Evolutionary conservation across 2,329 filamentous ascomycete species (phyloP), one percentile per base, ranked within the genome.

Genomic region (Coniochaeta hoffmannii): DNA sequence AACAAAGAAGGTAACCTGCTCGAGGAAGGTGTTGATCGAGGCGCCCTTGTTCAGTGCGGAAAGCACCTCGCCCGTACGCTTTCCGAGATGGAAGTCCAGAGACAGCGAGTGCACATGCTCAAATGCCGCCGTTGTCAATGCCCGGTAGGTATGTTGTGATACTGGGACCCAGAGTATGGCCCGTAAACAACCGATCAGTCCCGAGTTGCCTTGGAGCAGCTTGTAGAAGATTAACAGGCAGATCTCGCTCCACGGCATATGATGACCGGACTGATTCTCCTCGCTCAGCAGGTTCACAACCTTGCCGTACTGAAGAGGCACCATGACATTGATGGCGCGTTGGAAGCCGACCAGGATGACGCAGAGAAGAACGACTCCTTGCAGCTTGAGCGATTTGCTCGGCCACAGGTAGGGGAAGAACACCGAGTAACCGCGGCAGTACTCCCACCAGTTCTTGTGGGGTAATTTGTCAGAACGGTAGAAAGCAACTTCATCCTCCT

Each of bases 351-450:
- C 84, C 50, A 99, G 79, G 34, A 83, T 53, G 65, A 97, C 92
- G 72, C 94, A 97, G 50, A 91, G 64, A 19, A 95, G 69, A 19
- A 97, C 90, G 55, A 92, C 80, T 24, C 90, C 61, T 73, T 97
- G 87, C 55, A 99, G 77, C 60, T 77, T 80, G 5, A 67, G 44
- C 35, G 90, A 86, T 66, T 93, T 93, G 64, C 86, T 88, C 0
- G 94, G 94, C 94, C 94, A 99, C 57, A 97, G 82, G 67, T 97
- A 99, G 0, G 92, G 93, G 68, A 97, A 95, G 72, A 99, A 96
- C 53, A 97, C 78, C 12, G 87, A 89, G 70, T 97, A 99, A 49
- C 93, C 91, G 60, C 87, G 86, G 58, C 97, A 76, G 69, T 99
- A 99, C 67, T 97, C 92, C 85, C 89, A 96, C 94, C 94, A 99